Evolutionary conservation across 768 basidiomycete genomes (phyloP).

Genomic region (Auricularia sp.): DNA sequence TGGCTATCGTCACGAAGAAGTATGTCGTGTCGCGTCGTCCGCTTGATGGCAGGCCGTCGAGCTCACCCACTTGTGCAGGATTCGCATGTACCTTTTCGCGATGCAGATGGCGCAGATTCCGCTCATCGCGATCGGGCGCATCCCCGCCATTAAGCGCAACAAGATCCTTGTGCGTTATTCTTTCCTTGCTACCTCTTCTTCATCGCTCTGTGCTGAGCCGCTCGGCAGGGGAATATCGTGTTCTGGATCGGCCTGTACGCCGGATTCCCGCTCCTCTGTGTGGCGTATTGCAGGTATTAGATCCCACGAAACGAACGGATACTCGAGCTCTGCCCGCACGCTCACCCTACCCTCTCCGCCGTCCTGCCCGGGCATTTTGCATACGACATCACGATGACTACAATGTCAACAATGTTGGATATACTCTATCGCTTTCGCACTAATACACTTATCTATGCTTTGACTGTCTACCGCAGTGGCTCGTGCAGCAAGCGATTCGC

Average conservation of each 20-base stretch:
- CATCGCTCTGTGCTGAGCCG: not conserved
- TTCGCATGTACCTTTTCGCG: conserved; percentile 76
- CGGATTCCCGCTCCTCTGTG: conserved; percentile 89
- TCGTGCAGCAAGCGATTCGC: too few relatives aligned
- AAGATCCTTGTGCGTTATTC: conserved; percentile 45
- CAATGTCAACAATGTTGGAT: too few relatives aligned
- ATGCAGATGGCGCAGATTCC: conserved; percentile 87
- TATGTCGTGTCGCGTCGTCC: conserved; percentile 22
- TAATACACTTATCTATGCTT: too few relatives aligned
- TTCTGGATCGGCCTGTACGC: conserved; percentile 92
- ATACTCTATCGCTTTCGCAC: too few relatives aligned
- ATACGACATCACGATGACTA: too few relatives aligned
- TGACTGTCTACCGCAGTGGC: too few relatives aligned
- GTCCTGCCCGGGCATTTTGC: too few relatives aligned
- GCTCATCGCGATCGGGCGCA: conserved; percentile 70
- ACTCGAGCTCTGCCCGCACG: too few relatives aligned
- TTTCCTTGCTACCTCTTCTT: not conserved
- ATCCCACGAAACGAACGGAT: too few relatives aligned
- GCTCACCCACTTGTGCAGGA: not conserved
- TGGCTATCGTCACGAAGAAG: conserved; percentile 92
- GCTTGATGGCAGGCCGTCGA: too few relatives aligned
- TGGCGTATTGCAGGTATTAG: conserved; percentile 54
- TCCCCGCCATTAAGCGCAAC: conserved; percentile 71
- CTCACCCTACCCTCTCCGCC: too few relatives aligned
- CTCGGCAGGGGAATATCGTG: conserved; percentile 51